Percentiles rank a stretch among this genome's conserved stretches.
phyloP scores from a whole-genome alignment of 106 monocot species.

The Alisma plantagoaquatica region DNA sequence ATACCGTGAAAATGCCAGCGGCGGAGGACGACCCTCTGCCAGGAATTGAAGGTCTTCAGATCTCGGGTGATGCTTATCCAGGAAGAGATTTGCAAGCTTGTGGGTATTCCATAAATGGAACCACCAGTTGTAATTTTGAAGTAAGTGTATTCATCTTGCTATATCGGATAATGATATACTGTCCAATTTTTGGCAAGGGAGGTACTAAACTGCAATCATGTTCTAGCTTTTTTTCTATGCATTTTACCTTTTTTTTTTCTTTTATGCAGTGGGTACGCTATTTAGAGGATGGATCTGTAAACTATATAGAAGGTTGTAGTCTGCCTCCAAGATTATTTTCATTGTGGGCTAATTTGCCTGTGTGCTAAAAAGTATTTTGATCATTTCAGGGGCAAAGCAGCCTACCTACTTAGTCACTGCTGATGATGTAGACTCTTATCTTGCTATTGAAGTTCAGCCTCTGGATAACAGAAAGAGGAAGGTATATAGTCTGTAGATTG shows the following conservation, averaged over 20 bases:
- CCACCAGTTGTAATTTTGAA: constrained; percentile 87
- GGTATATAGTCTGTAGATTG: constrained; percentile 11
- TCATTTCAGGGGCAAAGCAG: constrained; percentile 19
- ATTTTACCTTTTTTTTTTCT: neutral
- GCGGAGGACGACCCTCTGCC: constrained; percentile 94
- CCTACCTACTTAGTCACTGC: constrained; percentile 26
- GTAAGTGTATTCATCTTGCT: neutral
- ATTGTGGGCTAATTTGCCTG: neutral
- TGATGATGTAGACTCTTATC: constrained; percentile 26
- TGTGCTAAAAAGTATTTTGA: too few species aligned
- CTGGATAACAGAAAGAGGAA: constrained; percentile 25
- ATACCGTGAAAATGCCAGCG: neutral
- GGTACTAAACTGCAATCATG: too few species aligned
- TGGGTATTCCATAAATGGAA: constrained; percentile 89
- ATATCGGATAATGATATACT: neutral
- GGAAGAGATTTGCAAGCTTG: constrained; percentile 82
- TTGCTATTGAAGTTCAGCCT: constrained; percentile 27
- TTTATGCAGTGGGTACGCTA: constrained; percentile 23
- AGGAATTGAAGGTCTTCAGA: constrained; percentile 81
- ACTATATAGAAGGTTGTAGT: constrained; percentile 20
- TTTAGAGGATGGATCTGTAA: constrained; percentile 27
- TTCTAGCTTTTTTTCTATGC: neutral
- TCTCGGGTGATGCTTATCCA: constrained; percentile 93
- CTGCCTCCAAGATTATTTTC: neutral
- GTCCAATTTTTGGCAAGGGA: neutral